These are phyloP conservation scores for Allantophomopsis lycopodina DNA, from an alignment of 2,329 filamentous ascomycete genomes.

Conservation along the genomic window DNA sequence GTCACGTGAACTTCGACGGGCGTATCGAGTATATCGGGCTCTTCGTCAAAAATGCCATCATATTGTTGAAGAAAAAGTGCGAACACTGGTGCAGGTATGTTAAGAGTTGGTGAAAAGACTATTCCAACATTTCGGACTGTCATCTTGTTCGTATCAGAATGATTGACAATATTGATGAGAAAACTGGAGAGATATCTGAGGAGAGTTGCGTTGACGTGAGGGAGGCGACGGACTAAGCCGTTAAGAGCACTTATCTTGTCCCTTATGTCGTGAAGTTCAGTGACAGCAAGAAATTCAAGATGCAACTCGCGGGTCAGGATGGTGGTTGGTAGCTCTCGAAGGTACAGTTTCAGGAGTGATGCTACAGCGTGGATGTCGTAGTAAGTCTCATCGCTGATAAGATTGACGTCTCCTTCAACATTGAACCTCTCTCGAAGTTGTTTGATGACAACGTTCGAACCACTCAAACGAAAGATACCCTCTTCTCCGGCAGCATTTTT, in stretches of 20 bases:
- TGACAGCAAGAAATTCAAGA: constrained; percentile 72
- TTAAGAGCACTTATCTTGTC: constrained; percentile 70
- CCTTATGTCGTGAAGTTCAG: constrained; percentile 59
- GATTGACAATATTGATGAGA: constrained; percentile 83
- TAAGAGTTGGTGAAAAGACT: constrained; percentile 92
- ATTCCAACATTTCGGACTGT: constrained; percentile 95
- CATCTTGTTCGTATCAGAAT: constrained; percentile 91
- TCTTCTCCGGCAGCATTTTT: constrained; percentile 78
- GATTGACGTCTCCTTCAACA: constrained; percentile 77
- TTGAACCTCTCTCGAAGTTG: constrained; percentile 88
- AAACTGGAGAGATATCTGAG: constrained; percentile 79
- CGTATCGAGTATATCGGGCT: constrained; percentile 49
- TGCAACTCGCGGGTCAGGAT: constrained; percentile 87
- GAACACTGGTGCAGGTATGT: constrained; percentile 90
- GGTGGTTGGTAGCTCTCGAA: constrained; percentile 81
- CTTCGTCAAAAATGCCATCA: constrained; percentile 66
- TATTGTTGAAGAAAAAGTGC: constrained; percentile 89
- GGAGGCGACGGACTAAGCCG: constrained; percentile 66
- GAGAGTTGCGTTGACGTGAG: constrained; percentile 66
- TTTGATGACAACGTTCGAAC: constrained; percentile 93
- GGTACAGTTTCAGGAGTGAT: constrained; percentile 83
- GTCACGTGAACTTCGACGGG: constrained; percentile 29
- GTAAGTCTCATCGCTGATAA: constrained; percentile 70
- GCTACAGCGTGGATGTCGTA: constrained; percentile 95
- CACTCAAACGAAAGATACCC: constrained; percentile 91